Evolutionary conservation across 148 eudicot species (phyloP).

Genomic region (Limonium bicolor): DNA sequence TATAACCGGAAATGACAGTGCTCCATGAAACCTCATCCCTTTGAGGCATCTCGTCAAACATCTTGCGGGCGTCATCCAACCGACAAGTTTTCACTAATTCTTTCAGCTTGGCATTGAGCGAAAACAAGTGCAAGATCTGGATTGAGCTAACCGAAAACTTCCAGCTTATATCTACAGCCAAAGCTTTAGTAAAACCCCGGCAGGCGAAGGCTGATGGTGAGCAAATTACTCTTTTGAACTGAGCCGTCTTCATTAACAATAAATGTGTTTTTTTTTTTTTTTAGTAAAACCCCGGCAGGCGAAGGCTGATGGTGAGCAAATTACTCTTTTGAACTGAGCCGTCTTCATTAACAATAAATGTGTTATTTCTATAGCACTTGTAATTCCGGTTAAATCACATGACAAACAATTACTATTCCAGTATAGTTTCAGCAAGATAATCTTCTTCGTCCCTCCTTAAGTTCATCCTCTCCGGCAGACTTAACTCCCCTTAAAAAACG

Average conservation of each 20-base stretch:
- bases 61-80: constrained; percentile 39
- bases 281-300: constrained; percentile 11
- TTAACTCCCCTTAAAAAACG: too few species aligned
- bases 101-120: constrained; percentile 30
- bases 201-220: constrained; percentile 11
- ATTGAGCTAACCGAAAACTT: not conserved
- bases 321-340: constrained; percentile 11
- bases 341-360: constrained; percentile 9
- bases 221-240: constrained; percentile 10
- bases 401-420: too few species aligned
- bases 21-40: constrained; percentile 77
- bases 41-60: constrained; percentile 56
- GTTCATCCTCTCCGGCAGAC: too few species aligned
- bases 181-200: constrained; percentile 9
- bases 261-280: too few species aligned
- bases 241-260: constrained; percentile 10
- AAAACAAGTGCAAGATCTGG: constrained; percentile 16
- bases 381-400: too few species aligned
- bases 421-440: too few species aligned
- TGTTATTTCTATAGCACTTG: too few species aligned
- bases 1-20: constrained; percentile 62
- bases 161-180: not conserved
- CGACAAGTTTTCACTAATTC: constrained; percentile 30
- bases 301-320: constrained; percentile 11
- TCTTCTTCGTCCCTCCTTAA: too few species aligned